These are phyloP conservation scores for Sarocladium strictum DNA, from an alignment of 2,329 filamentous ascomycete species.

Conservation along the genomic window DNA sequence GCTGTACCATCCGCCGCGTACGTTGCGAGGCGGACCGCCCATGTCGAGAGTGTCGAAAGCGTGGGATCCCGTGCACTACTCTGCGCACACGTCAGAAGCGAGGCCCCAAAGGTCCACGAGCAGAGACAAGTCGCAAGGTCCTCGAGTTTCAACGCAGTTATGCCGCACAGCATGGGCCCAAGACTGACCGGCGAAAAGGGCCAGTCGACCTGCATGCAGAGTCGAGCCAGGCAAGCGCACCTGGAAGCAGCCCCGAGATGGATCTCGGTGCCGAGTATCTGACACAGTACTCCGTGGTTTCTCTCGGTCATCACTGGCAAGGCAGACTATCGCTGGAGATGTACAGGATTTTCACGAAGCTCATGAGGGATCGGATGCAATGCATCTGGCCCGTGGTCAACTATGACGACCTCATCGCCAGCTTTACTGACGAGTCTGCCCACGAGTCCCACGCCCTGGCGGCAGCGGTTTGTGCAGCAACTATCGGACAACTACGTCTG, in stretches of 20 bases:
- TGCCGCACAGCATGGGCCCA: neutral
- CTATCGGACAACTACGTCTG: conserved; percentile 21
- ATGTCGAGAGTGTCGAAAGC: conserved; percentile 11
- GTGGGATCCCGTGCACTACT: conserved; percentile 11
- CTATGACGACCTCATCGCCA: conserved; percentile 14
- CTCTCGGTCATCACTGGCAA: neutral
- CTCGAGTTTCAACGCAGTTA: conserved; percentile 4
- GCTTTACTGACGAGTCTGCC: conserved; percentile 13
- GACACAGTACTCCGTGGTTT: neutral
- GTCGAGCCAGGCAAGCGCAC: neutral
- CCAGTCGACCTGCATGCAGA: neutral
- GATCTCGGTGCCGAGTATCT: neutral
- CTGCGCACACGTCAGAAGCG: conserved; percentile 11
- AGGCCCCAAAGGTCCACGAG: conserved; percentile 12
- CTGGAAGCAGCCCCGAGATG: neutral
- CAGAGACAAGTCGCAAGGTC: conserved; percentile 8
- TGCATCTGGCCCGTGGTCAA: conserved; percentile 20
- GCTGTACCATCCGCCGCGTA: conserved; percentile 11
- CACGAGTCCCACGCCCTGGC: conserved; percentile 19
- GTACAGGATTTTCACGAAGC: conserved; percentile 16
- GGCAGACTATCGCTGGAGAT: conserved; percentile 12
- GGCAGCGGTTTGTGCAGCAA: conserved; percentile 20
- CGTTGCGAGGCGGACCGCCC: conserved; percentile 11
- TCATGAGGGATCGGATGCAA: conserved; percentile 16
- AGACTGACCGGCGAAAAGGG: neutral